Conservation (phyloP, 805 yeast species). For the Nakazawaea populi region DNA sequence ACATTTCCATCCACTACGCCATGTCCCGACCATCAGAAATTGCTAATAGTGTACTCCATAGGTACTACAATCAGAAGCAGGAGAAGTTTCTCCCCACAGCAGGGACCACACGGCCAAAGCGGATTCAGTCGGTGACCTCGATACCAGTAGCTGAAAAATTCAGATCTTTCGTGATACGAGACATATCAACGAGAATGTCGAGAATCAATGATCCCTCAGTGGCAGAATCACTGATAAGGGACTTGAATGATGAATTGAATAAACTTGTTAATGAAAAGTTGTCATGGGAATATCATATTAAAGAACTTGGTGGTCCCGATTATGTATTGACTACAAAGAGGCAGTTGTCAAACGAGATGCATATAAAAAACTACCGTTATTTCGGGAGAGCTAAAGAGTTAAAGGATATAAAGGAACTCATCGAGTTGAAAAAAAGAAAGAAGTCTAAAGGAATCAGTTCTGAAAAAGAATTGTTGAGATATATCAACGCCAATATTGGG, state of each 20-base stretch:
- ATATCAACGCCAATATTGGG: constrained; percentile 16
- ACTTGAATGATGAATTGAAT: constrained; percentile 69
- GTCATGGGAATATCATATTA: constrained; percentile 76
- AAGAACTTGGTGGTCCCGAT: constrained; percentile 69
- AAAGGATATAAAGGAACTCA: constrained; percentile 57
- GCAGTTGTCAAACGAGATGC: constrained; percentile 13
- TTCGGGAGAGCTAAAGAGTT: constrained; percentile 82
- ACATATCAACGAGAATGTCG: constrained; percentile 55
- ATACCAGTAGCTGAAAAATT: constrained; percentile 67
- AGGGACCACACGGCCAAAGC: constrained; percentile 54
- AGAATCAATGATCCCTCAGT: constrained; percentile 56
- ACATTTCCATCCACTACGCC: background rate
- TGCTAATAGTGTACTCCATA: constrained; percentile 62
- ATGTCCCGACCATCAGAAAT: constrained; percentile 80
- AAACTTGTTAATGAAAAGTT: constrained; percentile 58
- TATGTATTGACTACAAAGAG: constrained; percentile 28
- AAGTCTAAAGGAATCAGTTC: constrained; percentile 16
- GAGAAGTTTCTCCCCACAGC: constrained; percentile 23
- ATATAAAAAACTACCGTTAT: constrained; percentile 56
- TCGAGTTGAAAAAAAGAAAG: constrained; percentile 27
- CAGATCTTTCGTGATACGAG: constrained; percentile 55
- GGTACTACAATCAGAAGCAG: constrained; percentile 59
- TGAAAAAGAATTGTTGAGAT: constrained; percentile 12
- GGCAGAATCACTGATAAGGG: constrained; percentile 61
- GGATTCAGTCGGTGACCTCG: constrained; percentile 43